These are phyloP conservation scores for Ceratobasidium theobromae DNA, from an alignment of 1,284 basidiomycete species.

Conservation along the genomic window DNA sequence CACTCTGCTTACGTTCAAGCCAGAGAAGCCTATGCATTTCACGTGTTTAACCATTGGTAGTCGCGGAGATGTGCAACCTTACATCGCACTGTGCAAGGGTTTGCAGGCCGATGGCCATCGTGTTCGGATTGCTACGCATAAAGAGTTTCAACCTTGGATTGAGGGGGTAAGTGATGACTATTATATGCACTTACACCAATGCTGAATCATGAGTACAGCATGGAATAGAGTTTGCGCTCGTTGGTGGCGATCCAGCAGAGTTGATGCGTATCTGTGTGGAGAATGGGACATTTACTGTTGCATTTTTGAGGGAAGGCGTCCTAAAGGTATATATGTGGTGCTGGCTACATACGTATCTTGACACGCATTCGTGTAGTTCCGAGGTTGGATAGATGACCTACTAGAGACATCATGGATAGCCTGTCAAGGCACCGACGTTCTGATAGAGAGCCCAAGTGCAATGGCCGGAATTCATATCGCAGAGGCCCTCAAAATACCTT, in stretches of 20 bases:
- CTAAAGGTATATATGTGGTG: constrained; percentile 60
- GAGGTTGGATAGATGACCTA: constrained; percentile 95
- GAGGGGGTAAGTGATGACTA: constrained; percentile 68
- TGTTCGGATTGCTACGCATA: constrained; percentile 87
- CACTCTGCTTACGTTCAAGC: constrained; percentile 93
- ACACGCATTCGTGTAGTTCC: constrained; percentile 61
- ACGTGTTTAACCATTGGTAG: constrained; percentile 96
- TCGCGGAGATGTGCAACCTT: constrained; percentile 90
- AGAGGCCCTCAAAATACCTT: constrained; percentile 89
- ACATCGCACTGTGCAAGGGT: constrained; percentile 92
- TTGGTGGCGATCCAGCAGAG: constrained; percentile 96
- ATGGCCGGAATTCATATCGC: constrained; percentile 99
- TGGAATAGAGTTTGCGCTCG: constrained; percentile 89
- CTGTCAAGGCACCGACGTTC: constrained; percentile 89
- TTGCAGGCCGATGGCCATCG: constrained; percentile 87
- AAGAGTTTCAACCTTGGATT: constrained; percentile 94
- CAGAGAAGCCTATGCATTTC: constrained; percentile 76
- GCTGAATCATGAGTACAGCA: constrained; percentile 51
- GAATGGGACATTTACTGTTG: constrained; percentile 94
- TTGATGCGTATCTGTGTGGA: constrained; percentile 93
- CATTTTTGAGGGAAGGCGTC: constrained; percentile 88
- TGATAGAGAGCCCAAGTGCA: constrained; percentile 93
- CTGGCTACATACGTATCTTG: neutral
- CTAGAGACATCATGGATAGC: constrained; percentile 93
- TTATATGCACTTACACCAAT: neutral